Conservation (phyloP, 2,329 filamentous ascomycete species). For the Orbilia brochopaga region DNA sequence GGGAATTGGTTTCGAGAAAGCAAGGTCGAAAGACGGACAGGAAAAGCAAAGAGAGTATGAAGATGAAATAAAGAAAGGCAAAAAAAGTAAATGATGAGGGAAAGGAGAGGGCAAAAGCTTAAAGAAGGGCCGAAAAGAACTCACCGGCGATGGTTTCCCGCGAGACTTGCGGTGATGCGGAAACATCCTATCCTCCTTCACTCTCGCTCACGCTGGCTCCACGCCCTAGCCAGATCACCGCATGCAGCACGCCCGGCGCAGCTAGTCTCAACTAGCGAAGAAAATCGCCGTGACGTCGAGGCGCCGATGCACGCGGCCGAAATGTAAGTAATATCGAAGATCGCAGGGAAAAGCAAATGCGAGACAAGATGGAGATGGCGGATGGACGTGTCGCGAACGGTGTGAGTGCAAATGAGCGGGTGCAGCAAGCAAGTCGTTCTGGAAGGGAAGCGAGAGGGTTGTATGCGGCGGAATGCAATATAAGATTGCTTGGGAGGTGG, state of each 20-base stretch:
- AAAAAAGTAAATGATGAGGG: background rate
- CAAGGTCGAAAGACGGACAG: background rate
- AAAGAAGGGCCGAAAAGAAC: background rate
- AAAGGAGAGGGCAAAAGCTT: background rate
- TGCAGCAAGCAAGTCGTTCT: background rate
- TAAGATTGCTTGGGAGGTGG: no score
- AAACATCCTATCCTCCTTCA: constrained; percentile 1
- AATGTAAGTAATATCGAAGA: background rate
- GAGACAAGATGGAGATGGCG: background rate
- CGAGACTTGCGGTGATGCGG: constrained; percentile 10
- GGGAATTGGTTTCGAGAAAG: background rate
- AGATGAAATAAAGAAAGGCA: constrained; percentile 10
- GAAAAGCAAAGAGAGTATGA: background rate
- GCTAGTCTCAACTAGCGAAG: constrained; percentile 1
- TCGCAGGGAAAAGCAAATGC: background rate
- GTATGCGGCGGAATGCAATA: no score
- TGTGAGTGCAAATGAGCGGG: background rate
- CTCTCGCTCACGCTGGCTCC: background rate
- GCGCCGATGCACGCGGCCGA: background rate
- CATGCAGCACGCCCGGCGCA: background rate
- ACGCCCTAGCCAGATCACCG: background rate
- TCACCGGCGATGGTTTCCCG: background rate
- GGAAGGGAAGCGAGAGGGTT: background rate
- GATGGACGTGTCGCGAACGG: background rate
- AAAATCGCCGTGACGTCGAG: constrained; percentile 48